phyloP scores from a whole-genome alignment of 1,284 basidiomycete genomes.

The Malassezia nana region DNA sequence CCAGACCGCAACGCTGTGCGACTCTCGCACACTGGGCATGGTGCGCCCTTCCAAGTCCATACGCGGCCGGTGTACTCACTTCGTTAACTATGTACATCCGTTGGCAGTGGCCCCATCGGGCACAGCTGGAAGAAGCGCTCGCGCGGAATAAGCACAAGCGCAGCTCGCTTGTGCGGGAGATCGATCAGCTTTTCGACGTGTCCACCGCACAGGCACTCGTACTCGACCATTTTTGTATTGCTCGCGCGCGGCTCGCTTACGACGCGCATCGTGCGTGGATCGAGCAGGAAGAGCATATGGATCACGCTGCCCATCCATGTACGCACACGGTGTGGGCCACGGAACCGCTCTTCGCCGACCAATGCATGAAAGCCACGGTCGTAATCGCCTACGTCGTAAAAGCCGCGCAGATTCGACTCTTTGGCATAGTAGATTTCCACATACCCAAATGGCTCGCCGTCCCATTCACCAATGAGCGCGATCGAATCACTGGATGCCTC shows the following conservation, averaged over 20 bases:
- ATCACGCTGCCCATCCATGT: constrained; percentile 44
- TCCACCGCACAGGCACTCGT: constrained; percentile 40
- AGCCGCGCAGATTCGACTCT: constrained; percentile 26
- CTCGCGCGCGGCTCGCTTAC: constrained; percentile 37
- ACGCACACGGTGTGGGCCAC: constrained; percentile 37
- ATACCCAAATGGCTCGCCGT: constrained; percentile 42
- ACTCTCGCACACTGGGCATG: neutral
- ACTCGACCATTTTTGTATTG: constrained; percentile 43
- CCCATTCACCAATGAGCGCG: constrained; percentile 41
- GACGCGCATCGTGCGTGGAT: constrained; percentile 28
- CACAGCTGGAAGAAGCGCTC: constrained; percentile 43
- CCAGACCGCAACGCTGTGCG: neutral
- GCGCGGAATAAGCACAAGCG: constrained; percentile 32
- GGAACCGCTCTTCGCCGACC: constrained; percentile 38
- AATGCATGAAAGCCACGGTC: constrained; percentile 43
- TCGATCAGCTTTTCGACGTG: constrained; percentile 39
- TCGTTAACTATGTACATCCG: neutral
- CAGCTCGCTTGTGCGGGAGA: constrained; percentile 42
- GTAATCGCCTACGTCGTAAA: constrained; percentile 24
- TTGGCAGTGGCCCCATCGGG: constrained; percentile 22
- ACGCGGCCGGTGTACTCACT: neutral
- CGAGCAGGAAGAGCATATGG: constrained; percentile 36
- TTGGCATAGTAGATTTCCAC: constrained; percentile 39
- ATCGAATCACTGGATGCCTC: constrained; percentile 20
- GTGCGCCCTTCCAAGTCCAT: neutral